A percentile compares a stretch with the other conserved stretches of the same genome.
phyloP scores from a whole-genome alignment of 2,329 filamentous ascomycete species.

The Hirsutella rhossiliensis region DNA sequence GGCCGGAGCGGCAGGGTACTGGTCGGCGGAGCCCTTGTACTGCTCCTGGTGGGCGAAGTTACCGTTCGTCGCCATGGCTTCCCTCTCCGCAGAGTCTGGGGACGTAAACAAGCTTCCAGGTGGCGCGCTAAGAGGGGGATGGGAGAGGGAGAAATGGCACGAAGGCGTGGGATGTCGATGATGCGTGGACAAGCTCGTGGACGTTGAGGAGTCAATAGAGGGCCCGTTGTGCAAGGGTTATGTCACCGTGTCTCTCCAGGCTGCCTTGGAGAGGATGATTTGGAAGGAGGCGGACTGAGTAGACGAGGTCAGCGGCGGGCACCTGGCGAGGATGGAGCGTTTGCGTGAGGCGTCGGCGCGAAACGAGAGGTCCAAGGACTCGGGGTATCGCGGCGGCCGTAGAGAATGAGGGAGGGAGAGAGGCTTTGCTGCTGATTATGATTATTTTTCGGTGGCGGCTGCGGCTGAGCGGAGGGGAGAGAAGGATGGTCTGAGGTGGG shows the following conservation, averaged over 20 bases:
- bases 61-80: constrained; percentile 46
- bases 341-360: not conserved
- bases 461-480: constrained; percentile 4
- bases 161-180: not conserved
- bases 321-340: not conserved
- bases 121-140: not conserved
- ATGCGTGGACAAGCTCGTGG: not conserved
- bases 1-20: constrained; percentile 23
- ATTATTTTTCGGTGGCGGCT: not conserved
- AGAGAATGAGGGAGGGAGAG: not conserved
- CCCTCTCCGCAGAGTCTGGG: constrained; percentile 3
- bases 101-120: not conserved
- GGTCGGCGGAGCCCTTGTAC: constrained; percentile 24
- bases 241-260: not conserved
- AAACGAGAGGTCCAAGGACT: not conserved
- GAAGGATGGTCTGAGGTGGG: constrained; percentile 2
- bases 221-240: not conserved
- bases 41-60: constrained; percentile 34
- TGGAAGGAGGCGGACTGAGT: not conserved
- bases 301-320: not conserved
- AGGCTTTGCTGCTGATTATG: not conserved
- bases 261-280: not conserved
- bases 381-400: not conserved
- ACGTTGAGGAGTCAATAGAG: not conserved
- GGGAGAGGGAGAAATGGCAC: not conserved